Conservation (phyloP, 108 stramenopile genomes). For the Cyclotella cryptica region DNA sequence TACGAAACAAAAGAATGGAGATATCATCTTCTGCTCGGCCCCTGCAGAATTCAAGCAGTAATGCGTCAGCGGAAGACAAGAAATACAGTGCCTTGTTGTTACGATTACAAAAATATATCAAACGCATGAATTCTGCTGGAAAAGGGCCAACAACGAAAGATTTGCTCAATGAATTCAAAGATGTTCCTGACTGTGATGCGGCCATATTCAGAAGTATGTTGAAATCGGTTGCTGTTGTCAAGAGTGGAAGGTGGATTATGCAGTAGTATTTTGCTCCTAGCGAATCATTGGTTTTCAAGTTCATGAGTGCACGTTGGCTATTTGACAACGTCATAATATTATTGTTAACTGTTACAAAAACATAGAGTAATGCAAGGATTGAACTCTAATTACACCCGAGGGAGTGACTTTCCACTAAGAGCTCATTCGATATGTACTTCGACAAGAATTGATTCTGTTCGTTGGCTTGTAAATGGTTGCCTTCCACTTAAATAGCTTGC, state of each 20-base stretch:
- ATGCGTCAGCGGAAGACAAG: constrained; percentile 28
- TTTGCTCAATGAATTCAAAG: constrained; percentile 69
- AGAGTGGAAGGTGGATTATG: constrained; percentile 66
- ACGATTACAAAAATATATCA: constrained; percentile 60
- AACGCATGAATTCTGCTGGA: constrained; percentile 25
- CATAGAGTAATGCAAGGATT: no score
- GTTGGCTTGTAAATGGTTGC: no score
- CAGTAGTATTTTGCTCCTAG: not conserved
- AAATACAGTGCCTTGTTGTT: constrained; percentile 59
- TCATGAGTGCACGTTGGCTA: not conserved
- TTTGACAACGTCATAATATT: not conserved
- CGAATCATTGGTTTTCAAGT: not conserved
- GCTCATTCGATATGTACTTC: not conserved
- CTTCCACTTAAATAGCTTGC: not conserved
- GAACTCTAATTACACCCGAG: no score
- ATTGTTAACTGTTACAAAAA: not conserved
- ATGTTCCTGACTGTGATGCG: constrained; percentile 69
- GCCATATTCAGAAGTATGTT: constrained; percentile 69
- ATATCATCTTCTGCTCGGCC: constrained; percentile 43
- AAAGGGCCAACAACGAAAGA: constrained; percentile 71
- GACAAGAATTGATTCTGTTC: no score
- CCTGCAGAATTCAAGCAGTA: not conserved
- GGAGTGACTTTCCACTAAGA: no score
- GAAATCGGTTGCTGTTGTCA: constrained; percentile 68
- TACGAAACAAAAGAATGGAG: constrained; percentile 57